Conservation (phyloP, 352 stramenopile species). For the Pythium aristosporum region DNA sequence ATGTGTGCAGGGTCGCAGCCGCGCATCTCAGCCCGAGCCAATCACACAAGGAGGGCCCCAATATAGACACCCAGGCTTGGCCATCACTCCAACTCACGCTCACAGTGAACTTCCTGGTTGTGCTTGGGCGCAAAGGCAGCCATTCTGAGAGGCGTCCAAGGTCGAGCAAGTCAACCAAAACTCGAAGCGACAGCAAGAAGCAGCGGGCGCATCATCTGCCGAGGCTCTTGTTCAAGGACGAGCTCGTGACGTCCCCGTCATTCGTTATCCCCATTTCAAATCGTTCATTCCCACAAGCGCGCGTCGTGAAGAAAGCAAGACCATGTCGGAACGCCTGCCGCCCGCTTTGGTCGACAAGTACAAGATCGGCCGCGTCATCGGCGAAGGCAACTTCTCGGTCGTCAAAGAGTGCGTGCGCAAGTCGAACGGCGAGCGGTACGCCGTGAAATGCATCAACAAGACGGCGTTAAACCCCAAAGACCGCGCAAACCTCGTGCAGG, state of each 20-base stretch:
- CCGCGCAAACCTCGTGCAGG: conserved; percentile 69
- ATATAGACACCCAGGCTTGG: background rate
- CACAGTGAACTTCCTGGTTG: background rate
- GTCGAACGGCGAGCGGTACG: conserved; percentile 50
- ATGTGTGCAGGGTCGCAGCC: background rate
- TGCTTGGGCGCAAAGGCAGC: background rate
- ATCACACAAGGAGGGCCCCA: background rate
- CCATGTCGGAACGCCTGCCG: conserved; percentile 58
- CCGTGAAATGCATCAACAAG: conserved; percentile 88
- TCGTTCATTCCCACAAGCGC: background rate
- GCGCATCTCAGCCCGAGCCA: background rate
- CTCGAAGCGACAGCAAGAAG: background rate
- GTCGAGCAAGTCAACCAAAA: background rate
- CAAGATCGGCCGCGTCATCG: conserved; percentile 72
- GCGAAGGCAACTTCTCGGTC: conserved; percentile 85
- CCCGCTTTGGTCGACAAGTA: conserved; percentile 72
- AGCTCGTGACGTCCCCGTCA: background rate
- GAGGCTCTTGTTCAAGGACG: background rate
- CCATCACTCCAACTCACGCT: too few species aligned
- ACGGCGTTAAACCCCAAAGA: conserved; percentile 76
- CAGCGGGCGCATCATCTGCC: too few species aligned
- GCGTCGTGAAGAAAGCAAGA: background rate
- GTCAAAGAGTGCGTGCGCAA: conserved; percentile 74
- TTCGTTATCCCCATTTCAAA: too few species aligned
- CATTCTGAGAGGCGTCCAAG: background rate